Percentiles rank a stretch among this genome's conserved stretches.
These are phyloP conservation scores for Neurospora sublineolata DNA, from an alignment of 495 filamentous ascomycete genomes.

Conservation along the genomic window DNA sequence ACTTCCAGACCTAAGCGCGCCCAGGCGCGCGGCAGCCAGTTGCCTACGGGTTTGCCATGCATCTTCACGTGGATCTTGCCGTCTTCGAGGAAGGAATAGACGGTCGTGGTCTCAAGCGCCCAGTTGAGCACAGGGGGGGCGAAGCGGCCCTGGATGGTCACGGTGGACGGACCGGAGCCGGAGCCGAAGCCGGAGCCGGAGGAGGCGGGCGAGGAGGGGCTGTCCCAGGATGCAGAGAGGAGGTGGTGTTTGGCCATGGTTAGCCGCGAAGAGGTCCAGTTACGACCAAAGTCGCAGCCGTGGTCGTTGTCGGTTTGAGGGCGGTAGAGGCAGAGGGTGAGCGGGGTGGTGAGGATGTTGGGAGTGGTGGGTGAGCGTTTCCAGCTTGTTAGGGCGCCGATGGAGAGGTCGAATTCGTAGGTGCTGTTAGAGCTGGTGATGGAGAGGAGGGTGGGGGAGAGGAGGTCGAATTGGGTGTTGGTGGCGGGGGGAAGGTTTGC, in stretches of 20 bases:
- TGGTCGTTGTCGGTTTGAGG: slow-evolving; percentile 56
- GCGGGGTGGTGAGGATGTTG: slow-evolving; percentile 34
- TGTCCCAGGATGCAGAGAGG: slow-evolving; percentile 28
- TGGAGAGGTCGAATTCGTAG: slow-evolving; percentile 33
- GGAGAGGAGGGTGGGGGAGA: slow-evolving; percentile 11
- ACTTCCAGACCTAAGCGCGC: slow-evolving; percentile 49
- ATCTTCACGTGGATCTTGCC: slow-evolving; percentile 34
- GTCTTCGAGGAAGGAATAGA: slow-evolving; percentile 37
- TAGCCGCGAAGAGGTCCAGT: slow-evolving; percentile 30
- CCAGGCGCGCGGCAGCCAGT: slow-evolving; percentile 40
- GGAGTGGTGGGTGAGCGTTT: slow-evolving; percentile 6
- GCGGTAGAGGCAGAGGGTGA: slow-evolving; percentile 38
- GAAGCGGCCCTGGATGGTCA: slow-evolving; percentile 36
- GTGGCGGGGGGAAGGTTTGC: not conserved
- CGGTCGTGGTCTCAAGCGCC: slow-evolving; percentile 42
- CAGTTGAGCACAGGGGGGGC: slow-evolving; percentile 52
- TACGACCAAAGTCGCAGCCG: slow-evolving; percentile 31
- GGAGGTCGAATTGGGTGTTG: not conserved
- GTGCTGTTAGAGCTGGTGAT: slow-evolving; percentile 15
- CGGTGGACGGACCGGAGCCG: slow-evolving; percentile 9
- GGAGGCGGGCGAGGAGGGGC: slow-evolving; percentile 9
- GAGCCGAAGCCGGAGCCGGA: too few species aligned
- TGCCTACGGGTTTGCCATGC: slow-evolving; percentile 27
- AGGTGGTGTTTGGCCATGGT: slow-evolving; percentile 35
- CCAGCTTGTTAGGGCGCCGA: slow-evolving; percentile 30